phyloP scores from a whole-genome alignment of 2,329 filamentous ascomycete genomes.

The Neurospora sp. region DNA sequence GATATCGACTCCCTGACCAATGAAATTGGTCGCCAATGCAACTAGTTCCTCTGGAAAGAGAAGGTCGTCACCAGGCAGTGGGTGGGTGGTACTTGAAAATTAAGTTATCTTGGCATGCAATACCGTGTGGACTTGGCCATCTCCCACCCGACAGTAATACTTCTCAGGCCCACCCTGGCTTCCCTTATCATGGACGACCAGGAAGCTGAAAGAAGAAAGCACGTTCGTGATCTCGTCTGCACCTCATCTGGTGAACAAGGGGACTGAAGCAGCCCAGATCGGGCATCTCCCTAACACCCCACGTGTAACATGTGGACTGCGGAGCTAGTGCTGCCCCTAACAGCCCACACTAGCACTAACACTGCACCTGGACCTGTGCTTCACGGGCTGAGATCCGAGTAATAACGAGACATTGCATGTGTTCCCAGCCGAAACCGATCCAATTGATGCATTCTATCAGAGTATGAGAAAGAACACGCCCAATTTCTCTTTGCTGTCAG shows the following conservation, averaged over 20 bases:
- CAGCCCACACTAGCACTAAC: background rate
- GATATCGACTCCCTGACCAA: background rate
- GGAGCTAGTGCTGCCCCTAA: background rate
- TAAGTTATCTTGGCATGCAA: background rate
- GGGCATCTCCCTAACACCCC: background rate
- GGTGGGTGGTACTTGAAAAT: background rate
- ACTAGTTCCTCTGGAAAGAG: background rate
- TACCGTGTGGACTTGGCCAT: background rate
- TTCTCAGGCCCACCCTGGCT: background rate
- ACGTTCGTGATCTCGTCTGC: background rate
- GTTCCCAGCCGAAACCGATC: background rate
- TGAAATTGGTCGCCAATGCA: background rate
- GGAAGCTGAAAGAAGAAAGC: background rate
- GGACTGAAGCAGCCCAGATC: background rate
- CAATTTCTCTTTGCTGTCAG: background rate
- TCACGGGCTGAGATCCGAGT: background rate
- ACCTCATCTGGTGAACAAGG: background rate
- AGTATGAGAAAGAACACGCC: background rate
- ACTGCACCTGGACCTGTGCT: background rate
- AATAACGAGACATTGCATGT: background rate
- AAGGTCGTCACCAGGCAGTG: background rate
- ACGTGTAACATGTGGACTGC: background rate
- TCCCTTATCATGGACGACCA: background rate
- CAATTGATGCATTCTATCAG: background rate
- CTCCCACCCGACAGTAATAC: background rate